Percentiles rank a stretch among this genome's conserved stretches.
Evolutionary conservation across 805 yeast species (phyloP).

Genomic region (Metschnikowia baotianmanensis): DNA sequence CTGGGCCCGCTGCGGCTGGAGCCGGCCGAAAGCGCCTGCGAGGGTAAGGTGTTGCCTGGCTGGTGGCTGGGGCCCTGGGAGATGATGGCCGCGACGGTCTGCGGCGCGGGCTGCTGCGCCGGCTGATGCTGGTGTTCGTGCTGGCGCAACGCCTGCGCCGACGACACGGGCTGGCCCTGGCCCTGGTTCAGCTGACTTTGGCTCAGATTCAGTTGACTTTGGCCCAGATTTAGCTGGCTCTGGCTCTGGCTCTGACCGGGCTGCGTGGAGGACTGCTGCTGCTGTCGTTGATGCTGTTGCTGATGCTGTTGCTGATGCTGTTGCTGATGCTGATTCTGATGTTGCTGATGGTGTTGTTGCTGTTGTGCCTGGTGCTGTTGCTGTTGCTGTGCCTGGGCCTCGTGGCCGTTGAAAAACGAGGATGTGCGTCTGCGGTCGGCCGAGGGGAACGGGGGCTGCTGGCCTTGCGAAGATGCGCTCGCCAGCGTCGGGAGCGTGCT

Average conservation of each 20-base stretch:
- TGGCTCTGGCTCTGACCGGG: not conserved
- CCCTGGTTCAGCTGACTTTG: no score
- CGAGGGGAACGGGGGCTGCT: constrained; percentile 9
- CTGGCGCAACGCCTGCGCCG: no score
- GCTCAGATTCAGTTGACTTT: no score
- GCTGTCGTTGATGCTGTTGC: not conserved
- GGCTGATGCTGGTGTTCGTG: no score
- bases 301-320: constrained; percentile 4
- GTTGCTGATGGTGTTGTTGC: constrained; percentile 2
- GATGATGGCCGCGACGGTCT: constrained; percentile 18
- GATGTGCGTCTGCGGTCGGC: constrained; percentile 50
- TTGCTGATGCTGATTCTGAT: constrained; percentile 3
- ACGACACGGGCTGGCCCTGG: no score
- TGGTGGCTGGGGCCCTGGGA: constrained; percentile 19
- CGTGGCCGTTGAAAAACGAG: constrained; percentile 49
- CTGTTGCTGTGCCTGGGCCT: no score
- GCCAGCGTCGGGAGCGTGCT: constrained; percentile 1
- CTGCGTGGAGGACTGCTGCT: no score
- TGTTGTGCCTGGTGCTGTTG: constrained; percentile 1
- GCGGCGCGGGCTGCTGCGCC: no score
- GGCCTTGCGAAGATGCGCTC: constrained; percentile 8
- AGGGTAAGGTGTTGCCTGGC: constrained; percentile 8
- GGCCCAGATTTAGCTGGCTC: no score
- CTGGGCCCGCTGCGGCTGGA: constrained; percentile 11
- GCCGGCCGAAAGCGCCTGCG: constrained; percentile 5